Evolutionary conservation across 306 rosid genomes (phyloP).

Genomic region (Glycine soja): DNA sequence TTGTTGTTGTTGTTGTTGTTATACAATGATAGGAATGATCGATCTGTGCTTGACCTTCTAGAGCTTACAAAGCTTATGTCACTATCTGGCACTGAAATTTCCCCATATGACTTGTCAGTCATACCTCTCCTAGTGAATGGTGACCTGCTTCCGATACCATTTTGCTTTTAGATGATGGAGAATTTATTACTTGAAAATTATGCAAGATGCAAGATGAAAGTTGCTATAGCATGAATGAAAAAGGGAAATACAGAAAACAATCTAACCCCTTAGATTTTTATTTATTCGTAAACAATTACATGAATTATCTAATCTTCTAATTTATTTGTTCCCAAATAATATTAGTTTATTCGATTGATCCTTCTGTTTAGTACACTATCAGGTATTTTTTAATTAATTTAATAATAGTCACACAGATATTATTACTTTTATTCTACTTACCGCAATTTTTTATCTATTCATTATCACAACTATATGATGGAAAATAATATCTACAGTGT

Average conservation of each 20-base stretch:
- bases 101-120: slow-evolving; percentile 61
- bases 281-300: neutral
- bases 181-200: slow-evolving; percentile 1
- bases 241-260: neutral
- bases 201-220: slow-evolving; percentile 12
- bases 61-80: slow-evolving; percentile 81
- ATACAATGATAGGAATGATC: slow-evolving; percentile 51
- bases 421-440: too few relatives aligned
- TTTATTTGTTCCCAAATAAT: neutral
- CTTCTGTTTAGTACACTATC: neutral
- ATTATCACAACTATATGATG: too few relatives aligned
- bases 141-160: slow-evolving; percentile 69
- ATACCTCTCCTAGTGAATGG: slow-evolving; percentile 73
- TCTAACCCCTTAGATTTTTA: neutral
- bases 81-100: slow-evolving; percentile 51
- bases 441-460: too few relatives aligned
- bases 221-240: neutral
- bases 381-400: too few relatives aligned
- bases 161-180: neutral
- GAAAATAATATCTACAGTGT: too few relatives aligned
- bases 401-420: too few relatives aligned
- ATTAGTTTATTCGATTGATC: neutral
- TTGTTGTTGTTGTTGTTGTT: slow-evolving; percentile 12
- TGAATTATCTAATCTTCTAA: neutral
- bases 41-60: slow-evolving; percentile 80